Base-by-base conservation (phyloP, 805 yeast species). In the Sugiyamaella smithiae region DNA sequence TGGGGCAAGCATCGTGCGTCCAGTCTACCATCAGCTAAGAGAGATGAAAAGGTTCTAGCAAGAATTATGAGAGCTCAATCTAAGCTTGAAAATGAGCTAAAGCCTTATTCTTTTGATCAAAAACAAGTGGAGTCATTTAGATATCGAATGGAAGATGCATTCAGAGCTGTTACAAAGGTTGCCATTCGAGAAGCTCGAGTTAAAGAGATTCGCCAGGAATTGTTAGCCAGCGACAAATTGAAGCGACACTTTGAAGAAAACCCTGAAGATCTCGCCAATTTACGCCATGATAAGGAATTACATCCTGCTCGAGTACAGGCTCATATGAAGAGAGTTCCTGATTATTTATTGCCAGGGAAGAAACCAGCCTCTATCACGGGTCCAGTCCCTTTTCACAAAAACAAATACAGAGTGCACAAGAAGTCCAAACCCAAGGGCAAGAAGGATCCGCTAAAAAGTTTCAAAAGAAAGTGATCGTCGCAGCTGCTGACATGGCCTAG, bases 201-300 rank as follows among this genome's bases (percentile, higher is more conserved):
- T 49, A 85, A 81, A 65, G 99, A 93, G 64, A 76, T 91, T 66
- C 86, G 86, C 66, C 78, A 82, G 57, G 98, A 93, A 67, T 74
- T 93, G 65, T 72, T 93, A 54, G 80, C 91, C 38, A 86, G 95
- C 58, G 97, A 88, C 50, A 89, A 88, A 64, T 77, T 93, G 64
- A 88, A 89, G 68, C 78, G 97, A 63, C 96, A 88, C 69, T 93
- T 93, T 65, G 97, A 91, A 67, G 98, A 93, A 63, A 93, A 93
- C 64, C 99, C 99, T 5, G 95, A 88, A 63, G 99, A 93, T 68
- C 76, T 93, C 60, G 81, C 81, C 17, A 81, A 85, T 46, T 77
- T 93, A 64, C 84, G 97, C 64, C 99, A 93, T 63, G 99, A 93
- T 65, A 86, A 84, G 60, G 96, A 86, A 56, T 66, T 88, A 50